Base-by-base conservation (phyloP, 345 rosid species). In the Murraya paniculata region DNA sequence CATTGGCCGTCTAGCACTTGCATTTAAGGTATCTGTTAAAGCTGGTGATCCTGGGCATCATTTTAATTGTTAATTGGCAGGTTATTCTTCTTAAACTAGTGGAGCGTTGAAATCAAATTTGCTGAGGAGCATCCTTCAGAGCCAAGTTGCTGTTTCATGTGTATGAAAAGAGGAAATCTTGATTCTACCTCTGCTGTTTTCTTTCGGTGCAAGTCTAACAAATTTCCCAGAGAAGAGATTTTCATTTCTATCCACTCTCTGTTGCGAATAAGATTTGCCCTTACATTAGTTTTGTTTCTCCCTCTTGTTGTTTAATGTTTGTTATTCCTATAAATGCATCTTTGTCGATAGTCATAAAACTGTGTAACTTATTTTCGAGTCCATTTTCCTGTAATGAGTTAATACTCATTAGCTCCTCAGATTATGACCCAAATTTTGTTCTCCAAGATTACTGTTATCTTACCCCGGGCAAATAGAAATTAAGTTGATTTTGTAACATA, bases 11-110 rank as follows among this genome's bases (percentile, higher is more conserved):
- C 13, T 10, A 21, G 61, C 27, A 21, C 74, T 31, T 19, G 1
- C 33, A 24, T 57, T 57, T 57, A 21, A 33, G 18, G 18, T 13
- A 45, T 41, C 5, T 45, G 50, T 11, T 45, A 45, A 45, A 45
- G 50, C 13, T 45, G 28, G 28, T 24, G 41, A 62, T 19, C 48
- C 5, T 9, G n/a, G 21, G 0, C 48, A 36, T 39, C 6, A 21
- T 39, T 36, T 22, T 31, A 4, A 50, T 75, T 4, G n/a, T 71
- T 71, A 35, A 80, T 77, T 38, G 53, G 74, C 84, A 86, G 89
- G 83, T 81, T 36, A 74, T 84, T 75, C 89, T 87, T 84, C 69
- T 81, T 64, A 84, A 84, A 80, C 66, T 82, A 79, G 53, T 76
- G 75, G 86, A 87, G 74, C 86, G 76, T 28, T 86, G 73, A 80